Percentiles rank a stretch among this genome's conserved stretches.
phyloP scores from a whole-genome alignment of 768 basidiomycete genomes.

The Epithele typhae region DNA sequence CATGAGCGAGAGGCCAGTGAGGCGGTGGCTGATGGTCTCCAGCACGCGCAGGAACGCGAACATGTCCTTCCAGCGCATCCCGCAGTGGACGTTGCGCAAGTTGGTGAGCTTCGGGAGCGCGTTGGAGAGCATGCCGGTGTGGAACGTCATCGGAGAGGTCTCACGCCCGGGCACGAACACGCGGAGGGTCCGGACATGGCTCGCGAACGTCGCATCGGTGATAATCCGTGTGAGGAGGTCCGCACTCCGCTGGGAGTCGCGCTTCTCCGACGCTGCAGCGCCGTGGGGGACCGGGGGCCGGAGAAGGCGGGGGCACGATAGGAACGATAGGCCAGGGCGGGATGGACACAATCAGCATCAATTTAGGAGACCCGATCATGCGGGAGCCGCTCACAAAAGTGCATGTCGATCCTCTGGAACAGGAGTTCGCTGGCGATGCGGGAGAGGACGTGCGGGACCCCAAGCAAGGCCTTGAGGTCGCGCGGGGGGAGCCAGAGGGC shows the following conservation, averaged over 20 bases:
- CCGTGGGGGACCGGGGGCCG: no score
- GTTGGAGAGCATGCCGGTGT: conserved; percentile 67
- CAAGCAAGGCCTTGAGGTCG: conserved; percentile 61
- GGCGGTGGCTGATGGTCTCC: conserved; percentile 44
- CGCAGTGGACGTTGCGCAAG: conserved; percentile 56
- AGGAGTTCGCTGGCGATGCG: conserved; percentile 65
- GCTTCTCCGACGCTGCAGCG: conserved; percentile 37
- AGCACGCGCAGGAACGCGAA: conserved; percentile 48
- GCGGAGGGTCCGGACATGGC: conserved; percentile 50
- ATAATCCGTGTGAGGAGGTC: conserved; percentile 69
- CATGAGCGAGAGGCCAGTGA: conserved; percentile 52
- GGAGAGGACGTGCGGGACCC: conserved; percentile 62
- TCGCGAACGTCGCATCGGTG: conserved; percentile 53
- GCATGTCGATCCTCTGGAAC: conserved; percentile 59
- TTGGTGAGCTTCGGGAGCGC: conserved; percentile 60
- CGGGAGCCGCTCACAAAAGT: conserved; percentile 40
- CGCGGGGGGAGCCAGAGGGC: conserved; percentile 55
- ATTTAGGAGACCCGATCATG: conserved; percentile 1
- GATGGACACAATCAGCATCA: conserved; percentile 17
- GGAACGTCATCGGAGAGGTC: conserved; percentile 54
- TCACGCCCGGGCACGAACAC: conserved; percentile 53
- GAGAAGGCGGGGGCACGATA: conserved; percentile 19
- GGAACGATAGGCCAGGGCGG: conserved; percentile 5
- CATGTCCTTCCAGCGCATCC: conserved; percentile 52
- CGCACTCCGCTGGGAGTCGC: conserved; percentile 61